These are phyloP conservation scores for Eutreptiella sp. DNA, from an alignment of 208 protist species.

Conservation along the genomic window DNA sequence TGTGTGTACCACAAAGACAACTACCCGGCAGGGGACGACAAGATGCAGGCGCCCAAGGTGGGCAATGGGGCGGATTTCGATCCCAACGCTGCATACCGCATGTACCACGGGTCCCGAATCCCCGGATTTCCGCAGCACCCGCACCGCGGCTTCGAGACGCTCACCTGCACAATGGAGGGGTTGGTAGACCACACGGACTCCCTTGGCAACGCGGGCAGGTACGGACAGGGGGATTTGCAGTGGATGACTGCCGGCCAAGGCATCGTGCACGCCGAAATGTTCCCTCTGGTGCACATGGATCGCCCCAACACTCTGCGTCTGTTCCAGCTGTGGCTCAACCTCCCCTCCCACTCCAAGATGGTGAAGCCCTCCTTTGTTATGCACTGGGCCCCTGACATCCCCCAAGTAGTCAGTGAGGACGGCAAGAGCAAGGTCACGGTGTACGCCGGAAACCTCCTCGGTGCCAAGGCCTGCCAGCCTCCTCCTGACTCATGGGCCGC, in stretches of 20 bases:
- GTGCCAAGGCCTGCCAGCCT: constrained; percentile 46
- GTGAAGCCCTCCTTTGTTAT: constrained; percentile 57
- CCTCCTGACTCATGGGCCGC: constrained; percentile 56
- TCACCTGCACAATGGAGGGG: constrained; percentile 67
- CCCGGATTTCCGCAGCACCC: constrained; percentile 72
- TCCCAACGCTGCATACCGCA: constrained; percentile 53
- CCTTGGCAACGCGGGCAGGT: constrained; percentile 55
- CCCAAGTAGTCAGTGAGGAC: constrained; percentile 30
- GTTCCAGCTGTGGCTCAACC: constrained; percentile 81
- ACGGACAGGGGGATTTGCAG: constrained; percentile 68
- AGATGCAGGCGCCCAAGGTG: constrained; percentile 31
- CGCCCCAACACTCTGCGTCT: constrained; percentile 38
- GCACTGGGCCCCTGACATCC: constrained; percentile 47
- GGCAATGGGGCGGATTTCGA: constrained; percentile 53
- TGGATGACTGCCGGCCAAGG: constrained; percentile 82
- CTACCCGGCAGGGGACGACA: constrained; percentile 40
- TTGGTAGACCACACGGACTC: constrained; percentile 65
- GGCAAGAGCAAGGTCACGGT: constrained; percentile 16
- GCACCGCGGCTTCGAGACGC: constrained; percentile 75
- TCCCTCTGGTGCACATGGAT: constrained; percentile 39
- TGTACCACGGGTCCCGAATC: constrained; percentile 57
- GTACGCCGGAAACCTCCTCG: constrained; percentile 33
- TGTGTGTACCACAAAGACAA: constrained; percentile 51
- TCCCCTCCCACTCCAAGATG: constrained; percentile 65
- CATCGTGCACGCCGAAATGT: constrained; percentile 74